phyloP scores from a whole-genome alignment of 2,329 filamentous ascomycete genomes.

The Magnaporthiopsis incrustans region DNA sequence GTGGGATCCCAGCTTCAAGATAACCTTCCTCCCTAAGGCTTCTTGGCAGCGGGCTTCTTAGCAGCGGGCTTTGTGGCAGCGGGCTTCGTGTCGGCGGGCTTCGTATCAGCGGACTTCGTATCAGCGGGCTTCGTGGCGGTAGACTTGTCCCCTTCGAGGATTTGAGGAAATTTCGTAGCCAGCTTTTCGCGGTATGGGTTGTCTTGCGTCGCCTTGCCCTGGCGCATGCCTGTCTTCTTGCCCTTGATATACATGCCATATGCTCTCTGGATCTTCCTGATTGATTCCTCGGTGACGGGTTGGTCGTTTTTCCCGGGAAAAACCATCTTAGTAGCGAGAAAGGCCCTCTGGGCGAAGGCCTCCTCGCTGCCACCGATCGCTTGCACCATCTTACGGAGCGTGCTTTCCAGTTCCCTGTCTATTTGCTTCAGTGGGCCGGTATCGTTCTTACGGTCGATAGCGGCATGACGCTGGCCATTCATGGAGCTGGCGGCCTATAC shows the following conservation, averaged over 20 bases:
- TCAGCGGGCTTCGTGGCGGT: slow-evolving; percentile 28
- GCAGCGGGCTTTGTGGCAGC: slow-evolving; percentile 50
- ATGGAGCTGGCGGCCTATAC: slow-evolving; percentile 25
- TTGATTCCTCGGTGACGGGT: slow-evolving; percentile 74
- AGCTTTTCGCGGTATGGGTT: background rate
- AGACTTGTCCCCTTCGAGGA: slow-evolving; percentile 20
- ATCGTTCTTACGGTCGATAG: slow-evolving; percentile 95
- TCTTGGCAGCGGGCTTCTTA: slow-evolving; percentile 22
- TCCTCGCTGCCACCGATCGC: background rate
- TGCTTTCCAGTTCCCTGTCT: background rate
- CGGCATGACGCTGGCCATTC: slow-evolving; percentile 93
- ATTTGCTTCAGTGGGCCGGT: slow-evolving; percentile 95
- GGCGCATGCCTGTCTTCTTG: slow-evolving; percentile 50
- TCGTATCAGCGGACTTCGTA: too few species aligned
- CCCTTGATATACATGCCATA: slow-evolving; percentile 86
- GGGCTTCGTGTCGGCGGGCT: too few species aligned
- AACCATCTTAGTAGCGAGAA: background rate
- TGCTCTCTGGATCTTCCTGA: slow-evolving; percentile 69
- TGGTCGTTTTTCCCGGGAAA: slow-evolving; percentile 72
- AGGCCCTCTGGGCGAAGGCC: background rate
- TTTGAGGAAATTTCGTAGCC: background rate
- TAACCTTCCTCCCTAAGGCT: too few species aligned
- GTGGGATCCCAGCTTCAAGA: too few species aligned
- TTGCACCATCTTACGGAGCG: background rate
- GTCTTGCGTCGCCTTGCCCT: too few species aligned